A percentile compares a stretch with the other conserved stretches of the same genome.
Conservation (phyloP, 169 alveolate species). For the Cryptosporidium meleagridis region DNA sequence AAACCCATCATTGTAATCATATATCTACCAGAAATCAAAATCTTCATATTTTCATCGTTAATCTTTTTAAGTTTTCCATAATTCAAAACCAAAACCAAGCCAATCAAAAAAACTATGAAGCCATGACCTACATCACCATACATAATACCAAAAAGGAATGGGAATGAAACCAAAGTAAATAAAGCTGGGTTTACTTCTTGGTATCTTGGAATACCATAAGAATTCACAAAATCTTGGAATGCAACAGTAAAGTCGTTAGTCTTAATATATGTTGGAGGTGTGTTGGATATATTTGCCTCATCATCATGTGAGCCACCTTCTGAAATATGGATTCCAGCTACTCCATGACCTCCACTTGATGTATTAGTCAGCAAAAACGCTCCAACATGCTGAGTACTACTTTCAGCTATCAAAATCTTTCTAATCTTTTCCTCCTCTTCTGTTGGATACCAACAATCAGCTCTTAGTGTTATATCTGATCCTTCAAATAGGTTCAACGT, state of each 20-base stretch:
- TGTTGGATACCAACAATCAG: slow-evolving; percentile 97
- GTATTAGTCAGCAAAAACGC: slow-evolving; percentile 86
- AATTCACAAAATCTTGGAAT: slow-evolving; percentile 95
- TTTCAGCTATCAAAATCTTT: slow-evolving; percentile 83
- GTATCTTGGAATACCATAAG: slow-evolving; percentile 99
- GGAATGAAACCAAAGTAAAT: slow-evolving; percentile 97
- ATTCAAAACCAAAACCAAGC: slow-evolving; percentile 82
- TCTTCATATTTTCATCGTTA: slow-evolving; percentile 80
- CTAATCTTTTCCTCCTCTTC: slow-evolving; percentile 90
- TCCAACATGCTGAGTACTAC: slow-evolving; percentile 81
- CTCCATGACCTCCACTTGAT: slow-evolving; percentile 43
- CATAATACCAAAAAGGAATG: slow-evolving; percentile 99
- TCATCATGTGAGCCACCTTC: slow-evolving; percentile 82
- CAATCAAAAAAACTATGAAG: slow-evolving; percentile 86
- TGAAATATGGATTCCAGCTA: slow-evolving; percentile 61
- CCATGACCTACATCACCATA: slow-evolving; percentile 99
- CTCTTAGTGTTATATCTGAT: slow-evolving; percentile 91
- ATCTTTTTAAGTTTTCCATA: slow-evolving; percentile 80
- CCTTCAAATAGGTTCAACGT: slow-evolving; percentile 92
- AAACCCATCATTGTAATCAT: slow-evolving; percentile 95
- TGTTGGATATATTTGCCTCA: slow-evolving; percentile 78
- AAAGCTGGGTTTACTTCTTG: slow-evolving; percentile 98
- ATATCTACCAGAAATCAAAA: slow-evolving; percentile 89
- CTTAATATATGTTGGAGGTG: slow-evolving; percentile 96
- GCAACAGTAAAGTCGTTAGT: slow-evolving; percentile 92